Conservation (phyloP, 2,329 filamentous ascomycete species). For the Diaporthe velutina region DNA sequence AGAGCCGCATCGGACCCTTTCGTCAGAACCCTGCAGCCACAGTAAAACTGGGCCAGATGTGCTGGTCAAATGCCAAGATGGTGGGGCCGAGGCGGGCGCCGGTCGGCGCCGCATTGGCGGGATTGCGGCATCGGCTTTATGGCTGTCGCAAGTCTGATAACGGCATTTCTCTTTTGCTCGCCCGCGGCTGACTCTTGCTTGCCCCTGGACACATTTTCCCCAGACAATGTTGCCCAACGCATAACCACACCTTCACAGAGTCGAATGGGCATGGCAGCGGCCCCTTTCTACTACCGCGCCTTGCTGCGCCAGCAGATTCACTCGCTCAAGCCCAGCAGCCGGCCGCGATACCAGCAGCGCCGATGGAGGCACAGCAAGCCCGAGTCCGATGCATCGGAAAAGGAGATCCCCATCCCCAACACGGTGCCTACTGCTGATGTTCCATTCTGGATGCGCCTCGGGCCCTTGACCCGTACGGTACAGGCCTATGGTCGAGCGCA, state of each 20-base stretch:
- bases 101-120: conserved; percentile 16
- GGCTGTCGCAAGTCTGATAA: conserved; percentile 25
- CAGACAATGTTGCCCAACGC: not conserved
- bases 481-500: conserved; percentile 79
- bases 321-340: conserved; percentile 40
- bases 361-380: conserved; percentile 46
- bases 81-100: conserved; percentile 16
- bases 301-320: conserved; percentile 47
- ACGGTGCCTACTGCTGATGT: conserved; percentile 52
- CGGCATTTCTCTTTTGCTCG: not conserved
- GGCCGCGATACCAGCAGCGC: conserved; percentile 45
- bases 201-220: not conserved
- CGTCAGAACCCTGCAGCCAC: not conserved
- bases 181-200: not conserved
- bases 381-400: conserved; percentile 34
- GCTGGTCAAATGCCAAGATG: conserved; percentile 17
- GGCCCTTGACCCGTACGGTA: conserved; percentile 66
- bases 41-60: not conserved
- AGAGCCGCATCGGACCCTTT: not conserved
- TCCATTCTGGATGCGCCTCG: conserved; percentile 69
- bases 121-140: conserved; percentile 33
- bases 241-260: not conserved
- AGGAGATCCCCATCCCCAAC: conserved; percentile 57
- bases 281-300: conserved; percentile 42
- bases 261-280: conserved; percentile 42